Evolutionary conservation across 306 rosid species (phyloP).

Genomic region (Pterocarpus santalinus): DNA sequence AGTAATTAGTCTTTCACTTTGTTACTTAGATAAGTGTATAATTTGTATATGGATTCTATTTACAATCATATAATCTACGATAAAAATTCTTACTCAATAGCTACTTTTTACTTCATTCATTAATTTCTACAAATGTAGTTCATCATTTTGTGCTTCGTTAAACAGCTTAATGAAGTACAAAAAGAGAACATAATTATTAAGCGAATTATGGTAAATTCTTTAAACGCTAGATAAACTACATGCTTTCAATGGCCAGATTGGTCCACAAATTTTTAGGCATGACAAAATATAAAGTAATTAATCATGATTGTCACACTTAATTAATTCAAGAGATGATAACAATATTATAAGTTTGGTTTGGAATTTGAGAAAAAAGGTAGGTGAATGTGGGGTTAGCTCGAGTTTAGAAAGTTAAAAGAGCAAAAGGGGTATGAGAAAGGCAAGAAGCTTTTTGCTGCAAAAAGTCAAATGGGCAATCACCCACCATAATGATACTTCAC

Average conservation of each 20-base stretch:
- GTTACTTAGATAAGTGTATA: not conserved
- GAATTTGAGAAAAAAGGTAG: slow-evolving; percentile 76
- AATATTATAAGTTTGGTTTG: slow-evolving; percentile 71
- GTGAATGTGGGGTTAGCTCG: slow-evolving; percentile 69
- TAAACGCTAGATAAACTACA: slow-evolving; percentile 46
- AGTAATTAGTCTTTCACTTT: slow-evolving; percentile 1
- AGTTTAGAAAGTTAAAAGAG: slow-evolving; percentile 57
- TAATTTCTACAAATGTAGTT: slow-evolving; percentile 46
- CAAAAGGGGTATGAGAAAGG: slow-evolving; percentile 74
- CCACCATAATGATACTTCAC: slow-evolving; percentile 79
- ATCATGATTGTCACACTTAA: slow-evolving; percentile 55
- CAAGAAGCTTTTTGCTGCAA: slow-evolving; percentile 67
- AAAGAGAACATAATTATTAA: slow-evolving; percentile 58
- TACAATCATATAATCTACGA: slow-evolving; percentile 28
- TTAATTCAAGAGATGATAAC: slow-evolving; percentile 63
- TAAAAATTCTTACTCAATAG: slow-evolving; percentile 16
- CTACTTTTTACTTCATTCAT: slow-evolving; percentile 49
- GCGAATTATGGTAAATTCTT: slow-evolving; percentile 53
- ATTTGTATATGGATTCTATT: slow-evolving; percentile 17
- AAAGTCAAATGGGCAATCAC: slow-evolving; percentile 78
- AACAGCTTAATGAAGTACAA: slow-evolving; percentile 57
- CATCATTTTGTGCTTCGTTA: slow-evolving; percentile 56
- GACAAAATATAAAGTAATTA: slow-evolving; percentile 53
- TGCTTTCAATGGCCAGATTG: slow-evolving; percentile 47
- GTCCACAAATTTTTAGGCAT: slow-evolving; percentile 57